Evolutionary conservation across 352 stramenopile species (phyloP), one percentile per base, ranked within the genome.

Genomic region (Phytophthora aleatoria): DNA sequence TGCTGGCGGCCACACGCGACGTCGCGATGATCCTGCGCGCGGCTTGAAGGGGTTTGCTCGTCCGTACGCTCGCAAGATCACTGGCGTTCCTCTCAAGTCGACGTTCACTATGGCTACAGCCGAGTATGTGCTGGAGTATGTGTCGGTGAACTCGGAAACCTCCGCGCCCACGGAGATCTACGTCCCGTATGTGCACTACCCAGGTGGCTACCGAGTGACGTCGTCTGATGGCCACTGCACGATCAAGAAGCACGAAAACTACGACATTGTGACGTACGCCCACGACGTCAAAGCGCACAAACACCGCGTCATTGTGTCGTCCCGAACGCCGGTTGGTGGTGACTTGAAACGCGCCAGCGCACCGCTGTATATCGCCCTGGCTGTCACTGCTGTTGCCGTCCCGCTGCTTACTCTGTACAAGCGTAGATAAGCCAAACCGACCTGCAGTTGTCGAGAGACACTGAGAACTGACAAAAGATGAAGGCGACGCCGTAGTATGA

Each of bases 11-110:
- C 52, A 69, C 45, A 69, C 57, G 16, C 64, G 57, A 50, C 64
- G 79, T 56, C 63, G 67, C 3, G 70, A 79, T 41, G 68, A 71
- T 28, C 74, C 70, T 7, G 77, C 76, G 27, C 68, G 76, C 6
- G 74, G 68, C 10, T 53, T 91, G 26, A 64, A 81, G 6, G 83
- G 76, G 8, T 91, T 92, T 48, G 79, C 79, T 20, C 81, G 86
- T 2, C 85, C 86, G 1, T 68, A 82, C 36, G 65, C 86, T 16
- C 75, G 65, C 20, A 90, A 83, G 42, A 88, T 92, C 36, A 71
- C 81, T 8, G 87, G 87, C 4, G 60, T 83, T 1, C 86, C 84
- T 15, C 67, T 58, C 30, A 81, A 79, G 57, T 90, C 85, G 39
- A 30, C 54, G 16, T 95, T 92, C 50, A 54, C 66, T 3, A 65